phyloP scores from a whole-genome alignment of 2,329 filamentous ascomycete species.

The Furcasterigmium sp. region DNA sequence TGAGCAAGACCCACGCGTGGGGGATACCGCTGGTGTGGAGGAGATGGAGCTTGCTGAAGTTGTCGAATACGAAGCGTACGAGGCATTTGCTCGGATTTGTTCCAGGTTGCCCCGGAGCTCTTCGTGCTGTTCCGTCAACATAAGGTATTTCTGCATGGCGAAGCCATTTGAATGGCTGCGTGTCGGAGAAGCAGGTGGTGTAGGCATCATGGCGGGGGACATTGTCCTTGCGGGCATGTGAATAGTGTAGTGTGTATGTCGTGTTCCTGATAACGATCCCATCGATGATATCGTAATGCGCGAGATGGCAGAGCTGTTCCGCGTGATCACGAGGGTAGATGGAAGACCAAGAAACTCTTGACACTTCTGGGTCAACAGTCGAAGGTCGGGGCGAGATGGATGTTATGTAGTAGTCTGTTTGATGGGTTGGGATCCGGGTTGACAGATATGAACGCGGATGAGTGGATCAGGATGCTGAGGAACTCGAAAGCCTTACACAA shows the following conservation, averaged over 20 bases:
- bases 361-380: no score
- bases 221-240: slow-evolving; percentile 8
- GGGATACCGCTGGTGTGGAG: slow-evolving; percentile 54
- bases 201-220: slow-evolving; percentile 5
- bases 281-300: slow-evolving; percentile 9
- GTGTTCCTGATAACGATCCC: slow-evolving; percentile 11
- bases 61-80: slow-evolving; percentile 4
- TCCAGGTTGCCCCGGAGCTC: slow-evolving; percentile 46
- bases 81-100: slow-evolving; percentile 39
- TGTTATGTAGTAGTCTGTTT: no score
- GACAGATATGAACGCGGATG: no score
- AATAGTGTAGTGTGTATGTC: slow-evolving; percentile 12
- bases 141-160: slow-evolving; percentile 48
- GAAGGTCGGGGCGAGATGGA: no score
- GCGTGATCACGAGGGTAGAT: no score
- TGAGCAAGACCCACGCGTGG: slow-evolving; percentile 48
- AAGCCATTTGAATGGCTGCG: slow-evolving; percentile 36
- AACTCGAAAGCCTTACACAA: no score
- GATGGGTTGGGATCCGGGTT: no score
- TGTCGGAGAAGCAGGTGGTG: slow-evolving; percentile 2
- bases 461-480: no score
- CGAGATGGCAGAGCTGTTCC: no score
- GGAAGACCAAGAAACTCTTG: no score
- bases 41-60: slow-evolving; percentile 26
- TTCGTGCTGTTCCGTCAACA: slow-evolving; percentile 49